Percentiles rank a stretch among this genome's conserved stretches.
Evolutionary conservation across 1,284 basidiomycete species (phyloP).

Genomic region (Leccinum griseonigrum): DNA sequence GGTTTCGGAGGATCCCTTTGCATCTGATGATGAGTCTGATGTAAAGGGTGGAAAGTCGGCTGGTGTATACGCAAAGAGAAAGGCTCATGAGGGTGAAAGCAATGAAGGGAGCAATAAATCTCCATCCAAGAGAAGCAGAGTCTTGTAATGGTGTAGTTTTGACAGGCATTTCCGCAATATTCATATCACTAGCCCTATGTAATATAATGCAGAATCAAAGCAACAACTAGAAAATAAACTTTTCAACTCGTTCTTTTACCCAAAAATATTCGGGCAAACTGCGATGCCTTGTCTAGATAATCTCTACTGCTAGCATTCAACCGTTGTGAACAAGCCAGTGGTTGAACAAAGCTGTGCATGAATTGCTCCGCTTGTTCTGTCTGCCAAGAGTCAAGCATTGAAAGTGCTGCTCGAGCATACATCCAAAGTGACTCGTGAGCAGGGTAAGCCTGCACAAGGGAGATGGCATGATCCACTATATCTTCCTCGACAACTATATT

Average conservation of each 20-base stretch:
- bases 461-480: slow-evolving; percentile 40
- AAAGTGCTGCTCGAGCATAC: slow-evolving; percentile 33
- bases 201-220: not conserved
- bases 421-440: slow-evolving; percentile 61
- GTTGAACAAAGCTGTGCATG: slow-evolving; percentile 16
- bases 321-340: slow-evolving; percentile 8
- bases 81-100: not conserved
- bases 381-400: slow-evolving; percentile 1
- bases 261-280: slow-evolving; percentile 17
- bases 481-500: slow-evolving; percentile 3
- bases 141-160: not conserved
- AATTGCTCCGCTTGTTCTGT: slow-evolving; percentile 10
- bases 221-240: not conserved
- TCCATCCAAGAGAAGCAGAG: slow-evolving; percentile 12
- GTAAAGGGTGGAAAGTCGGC: slow-evolving; percentile 2
- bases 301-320: not conserved
- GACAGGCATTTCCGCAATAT: not conserved
- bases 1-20: slow-evolving; percentile 43
- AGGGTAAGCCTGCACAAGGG: slow-evolving; percentile 48
- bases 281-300: not conserved
- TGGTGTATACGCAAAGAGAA: slow-evolving; percentile 6
- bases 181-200: not conserved
- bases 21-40: slow-evolving; percentile 42
- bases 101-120: slow-evolving; percentile 16
- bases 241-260: not conserved